phyloP scores from a whole-genome alignment of 305 asterid species.

The Lippia alba region DNA sequence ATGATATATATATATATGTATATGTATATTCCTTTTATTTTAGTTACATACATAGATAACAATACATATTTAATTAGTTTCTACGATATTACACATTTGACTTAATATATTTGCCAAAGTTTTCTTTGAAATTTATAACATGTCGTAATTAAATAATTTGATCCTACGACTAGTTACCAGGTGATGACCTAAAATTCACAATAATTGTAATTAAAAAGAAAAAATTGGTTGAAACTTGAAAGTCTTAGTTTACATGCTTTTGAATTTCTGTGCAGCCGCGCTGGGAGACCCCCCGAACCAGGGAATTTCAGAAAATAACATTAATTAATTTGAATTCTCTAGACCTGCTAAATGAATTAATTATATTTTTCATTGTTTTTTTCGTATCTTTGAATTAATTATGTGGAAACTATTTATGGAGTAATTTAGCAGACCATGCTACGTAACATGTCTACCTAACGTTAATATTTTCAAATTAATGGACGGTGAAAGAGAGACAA shows the following conservation, averaged over 20 bases:
- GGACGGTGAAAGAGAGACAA: slow-evolving; percentile 6
- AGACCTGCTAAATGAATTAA: neutral
- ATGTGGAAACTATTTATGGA: neutral
- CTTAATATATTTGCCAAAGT: no score
- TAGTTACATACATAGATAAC: no score
- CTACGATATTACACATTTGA: no score
- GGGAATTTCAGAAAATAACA: neutral
- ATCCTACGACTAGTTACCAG: neutral
- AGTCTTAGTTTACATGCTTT: neutral
- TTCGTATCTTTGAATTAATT: neutral
- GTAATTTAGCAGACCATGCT: no score
- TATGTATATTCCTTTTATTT: no score
- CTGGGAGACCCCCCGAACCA: no score
- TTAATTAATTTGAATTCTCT: neutral
- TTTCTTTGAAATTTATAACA: no score
- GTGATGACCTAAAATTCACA: neutral
- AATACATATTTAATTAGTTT: no score
- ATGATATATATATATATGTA: no score
- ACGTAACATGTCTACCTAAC: no score
- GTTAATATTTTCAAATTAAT: neutral
- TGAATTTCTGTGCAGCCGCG: neutral
- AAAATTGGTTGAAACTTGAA: neutral
- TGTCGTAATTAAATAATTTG: neutral
- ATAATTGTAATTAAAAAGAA: neutral
- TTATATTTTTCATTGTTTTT: neutral